Evolutionary conservation across 306 rosid genomes (phyloP).

Genomic region (Trifolium repens): DNA sequence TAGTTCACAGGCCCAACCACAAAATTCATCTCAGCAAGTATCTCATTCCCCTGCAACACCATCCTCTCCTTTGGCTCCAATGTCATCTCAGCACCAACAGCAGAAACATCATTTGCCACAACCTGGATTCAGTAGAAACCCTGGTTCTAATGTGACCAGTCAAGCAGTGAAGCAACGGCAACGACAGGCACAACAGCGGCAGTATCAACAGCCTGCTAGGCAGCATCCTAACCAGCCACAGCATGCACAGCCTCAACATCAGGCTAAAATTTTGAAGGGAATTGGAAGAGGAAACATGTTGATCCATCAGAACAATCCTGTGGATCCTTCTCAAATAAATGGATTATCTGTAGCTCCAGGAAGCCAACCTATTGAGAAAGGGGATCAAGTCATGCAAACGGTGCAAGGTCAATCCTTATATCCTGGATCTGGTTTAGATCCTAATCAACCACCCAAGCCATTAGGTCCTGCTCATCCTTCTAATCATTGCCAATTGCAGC

Average conservation of each 20-base stretch:
- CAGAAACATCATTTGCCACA: constrained; percentile 85
- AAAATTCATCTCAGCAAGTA: constrained; percentile 69
- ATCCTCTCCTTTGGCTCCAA: constrained; percentile 70
- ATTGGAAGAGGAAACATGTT: constrained; percentile 73
- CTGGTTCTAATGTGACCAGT: constrained; percentile 67
- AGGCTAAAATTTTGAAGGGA: constrained; percentile 77
- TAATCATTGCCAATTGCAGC: constrained; percentile 73
- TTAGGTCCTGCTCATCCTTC: constrained; percentile 64
- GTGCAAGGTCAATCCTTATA: constrained; percentile 77
- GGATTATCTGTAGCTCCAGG: constrained; percentile 77
- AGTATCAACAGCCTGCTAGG: constrained; percentile 79
- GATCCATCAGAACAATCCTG: constrained; percentile 68
- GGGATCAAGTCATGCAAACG: constrained; percentile 75
- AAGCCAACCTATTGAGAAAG: constrained; percentile 88
- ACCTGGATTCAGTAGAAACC: constrained; percentile 80
- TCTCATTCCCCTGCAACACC: constrained; percentile 67
- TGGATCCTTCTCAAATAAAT: constrained; percentile 77
- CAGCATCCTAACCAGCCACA: constrained; percentile 91
- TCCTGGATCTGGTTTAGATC: constrained; percentile 72
- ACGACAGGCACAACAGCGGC: constrained; percentile 73
- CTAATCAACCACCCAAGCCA: constrained; percentile 71
- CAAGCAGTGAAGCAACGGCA: constrained; percentile 81
- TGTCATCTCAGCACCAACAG: constrained; percentile 82
- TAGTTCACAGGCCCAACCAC: constrained; percentile 71
- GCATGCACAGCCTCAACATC: constrained; percentile 79